These are phyloP conservation scores for Venturia asperata DNA, from an alignment of 2,329 filamentous ascomycete genomes.

Conservation along the genomic window DNA sequence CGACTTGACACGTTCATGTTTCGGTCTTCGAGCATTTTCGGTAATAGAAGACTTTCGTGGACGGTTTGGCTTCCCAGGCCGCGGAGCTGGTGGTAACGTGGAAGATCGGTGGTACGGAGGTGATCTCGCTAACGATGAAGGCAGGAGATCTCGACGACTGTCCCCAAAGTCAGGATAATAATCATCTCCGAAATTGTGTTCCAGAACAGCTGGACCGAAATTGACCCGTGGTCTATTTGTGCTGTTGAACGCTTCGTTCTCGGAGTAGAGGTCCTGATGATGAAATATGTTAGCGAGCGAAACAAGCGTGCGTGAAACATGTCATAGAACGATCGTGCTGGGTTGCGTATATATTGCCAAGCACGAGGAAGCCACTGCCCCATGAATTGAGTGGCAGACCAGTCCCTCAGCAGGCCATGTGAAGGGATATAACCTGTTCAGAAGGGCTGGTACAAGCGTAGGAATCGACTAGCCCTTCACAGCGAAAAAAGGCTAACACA, in stretches of 20 bases:
- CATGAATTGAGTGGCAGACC: not conserved
- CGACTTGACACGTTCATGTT: slow-evolving; percentile 76
- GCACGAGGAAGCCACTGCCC: not conserved
- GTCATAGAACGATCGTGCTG: not conserved
- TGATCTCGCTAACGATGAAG: slow-evolving; percentile 73
- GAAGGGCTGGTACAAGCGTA: not conserved
- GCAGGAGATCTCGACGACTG: slow-evolving; percentile 66
- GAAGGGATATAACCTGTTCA: not conserved
- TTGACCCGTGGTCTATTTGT: slow-evolving; percentile 32
- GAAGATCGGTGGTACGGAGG: slow-evolving; percentile 80
- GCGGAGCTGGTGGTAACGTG: slow-evolving; percentile 76
- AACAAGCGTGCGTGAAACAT: slow-evolving; percentile 19
- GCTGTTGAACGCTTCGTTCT: slow-evolving; percentile 32
- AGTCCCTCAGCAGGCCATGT: not conserved
- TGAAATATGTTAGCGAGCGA: slow-evolving; percentile 25
- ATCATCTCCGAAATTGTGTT: slow-evolving; percentile 55
- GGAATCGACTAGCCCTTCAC: not conserved
- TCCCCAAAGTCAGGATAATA: slow-evolving; percentile 43
- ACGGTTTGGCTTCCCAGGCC: slow-evolving; percentile 61
- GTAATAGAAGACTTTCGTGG: slow-evolving; percentile 81
- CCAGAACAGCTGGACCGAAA: slow-evolving; percentile 50
- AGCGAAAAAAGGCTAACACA: not conserved
- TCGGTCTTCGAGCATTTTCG: slow-evolving; percentile 65
- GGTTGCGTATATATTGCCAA: not conserved
- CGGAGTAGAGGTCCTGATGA: slow-evolving; percentile 29